Evolutionary conservation across 2,329 filamentous ascomycete genomes (phyloP), one percentile per base, ranked within the genome.

Genomic region (Geosmithia flava): DNA sequence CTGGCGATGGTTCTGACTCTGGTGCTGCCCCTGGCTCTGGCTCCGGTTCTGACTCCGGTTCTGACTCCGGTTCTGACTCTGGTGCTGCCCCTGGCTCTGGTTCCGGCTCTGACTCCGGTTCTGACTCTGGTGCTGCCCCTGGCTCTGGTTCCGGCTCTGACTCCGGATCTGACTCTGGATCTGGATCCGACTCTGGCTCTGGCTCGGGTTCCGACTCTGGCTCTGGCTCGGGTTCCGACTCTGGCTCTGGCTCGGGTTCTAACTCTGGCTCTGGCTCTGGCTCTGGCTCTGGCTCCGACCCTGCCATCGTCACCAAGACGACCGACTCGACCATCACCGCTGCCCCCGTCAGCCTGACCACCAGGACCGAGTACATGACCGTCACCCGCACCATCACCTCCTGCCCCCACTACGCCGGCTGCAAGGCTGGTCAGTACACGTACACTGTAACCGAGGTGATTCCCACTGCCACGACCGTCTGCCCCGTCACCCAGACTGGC

Each of bases 361-460:
- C 64, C 27, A 68, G 63, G 48, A 66, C 64, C n/a, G 58, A 70
- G 47, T 68, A 61, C 56, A 62, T 62, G 46, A 69, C 65, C 17
- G 53, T 53, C 15, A 57, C 77, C 52, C 68, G 74, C 52, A 81
- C 76, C 53, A 67, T 79, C 61, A 78, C 72, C 56, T 72, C 71
- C 41, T 80, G 76, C 61, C 69, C 68, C 45, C 65, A 75, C 16
- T 56, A 58, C 16, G 60, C 69, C 33, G 56, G 67, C 62, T 69
- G 66, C 56, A 65, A 67, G 11, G 59, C 52, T 1, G 56, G 56
- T 33, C 54, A 59, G 37, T 56, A 62, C 33, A 60, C 69, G 37
- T 65, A 62, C 16, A 71, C 69, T 3, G 61, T 68, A 52, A 47
- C 50, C 40, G 37, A 50, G n/a, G 53, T 52, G 20, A 51, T 48